These are phyloP conservation scores for Sungouiozyma intestinalis DNA, from an alignment of 805 yeast genomes.

Conservation along the genomic window DNA sequence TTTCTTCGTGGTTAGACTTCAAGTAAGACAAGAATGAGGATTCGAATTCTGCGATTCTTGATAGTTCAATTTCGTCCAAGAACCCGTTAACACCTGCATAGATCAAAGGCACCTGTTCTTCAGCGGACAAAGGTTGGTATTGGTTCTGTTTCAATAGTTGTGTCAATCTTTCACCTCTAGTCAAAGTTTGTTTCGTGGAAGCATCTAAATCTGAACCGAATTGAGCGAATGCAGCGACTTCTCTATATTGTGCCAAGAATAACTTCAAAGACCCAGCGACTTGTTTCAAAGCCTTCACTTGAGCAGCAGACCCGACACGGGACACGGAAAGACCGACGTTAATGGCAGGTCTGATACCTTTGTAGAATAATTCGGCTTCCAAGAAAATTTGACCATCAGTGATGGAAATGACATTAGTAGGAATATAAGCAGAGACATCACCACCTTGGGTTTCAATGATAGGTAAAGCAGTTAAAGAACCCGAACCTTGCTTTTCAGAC, in stretches of 20 bases:
- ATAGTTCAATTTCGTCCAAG: slow-evolving; percentile 79
- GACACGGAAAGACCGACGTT: slow-evolving; percentile 99
- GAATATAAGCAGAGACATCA: slow-evolving; percentile 96
- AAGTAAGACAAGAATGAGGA: slow-evolving; percentile 83
- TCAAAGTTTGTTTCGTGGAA: slow-evolving; percentile 96
- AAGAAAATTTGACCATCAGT: slow-evolving; percentile 97
- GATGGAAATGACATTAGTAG: slow-evolving; percentile 95
- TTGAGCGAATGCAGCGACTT: slow-evolving; percentile 99
- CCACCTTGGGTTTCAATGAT: slow-evolving; percentile 98
- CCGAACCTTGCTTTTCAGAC: slow-evolving; percentile 82
- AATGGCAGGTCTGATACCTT: slow-evolving; percentile 99
- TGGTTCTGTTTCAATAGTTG: slow-evolving; percentile 97
- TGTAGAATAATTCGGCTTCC: slow-evolving; percentile 99
- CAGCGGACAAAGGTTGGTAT: slow-evolving; percentile 93
- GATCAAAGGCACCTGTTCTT: slow-evolving; percentile 97
- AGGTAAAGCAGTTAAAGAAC: slow-evolving; percentile 93
- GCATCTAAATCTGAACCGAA: slow-evolving; percentile 99
- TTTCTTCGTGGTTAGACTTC: slow-evolving; percentile 78
- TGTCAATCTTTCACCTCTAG: slow-evolving; percentile 99
- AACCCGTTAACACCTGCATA: slow-evolving; percentile 99
- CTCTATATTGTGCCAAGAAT: slow-evolving; percentile 99
- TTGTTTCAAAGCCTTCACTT: slow-evolving; percentile 99
- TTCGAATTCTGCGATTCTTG: slow-evolving; percentile 87
- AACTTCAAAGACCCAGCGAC: slow-evolving; percentile 99
- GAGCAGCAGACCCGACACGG: slow-evolving; percentile 99